Conservation (phyloP, 441 rosid genomes). For the Aleurites moluccanus region DNA sequence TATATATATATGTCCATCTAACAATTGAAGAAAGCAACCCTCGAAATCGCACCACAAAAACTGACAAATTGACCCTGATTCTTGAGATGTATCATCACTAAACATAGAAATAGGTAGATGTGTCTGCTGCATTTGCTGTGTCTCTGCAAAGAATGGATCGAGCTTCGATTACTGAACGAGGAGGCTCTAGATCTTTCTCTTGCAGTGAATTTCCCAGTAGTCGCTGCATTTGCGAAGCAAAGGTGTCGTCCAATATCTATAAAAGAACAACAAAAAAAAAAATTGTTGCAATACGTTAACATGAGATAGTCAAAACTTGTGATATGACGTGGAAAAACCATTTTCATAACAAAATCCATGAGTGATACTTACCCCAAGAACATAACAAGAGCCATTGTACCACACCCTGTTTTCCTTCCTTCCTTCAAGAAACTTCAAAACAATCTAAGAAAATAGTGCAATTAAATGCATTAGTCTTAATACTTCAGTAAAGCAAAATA, state of each 20-base stretch:
- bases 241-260: conserved; percentile 88
- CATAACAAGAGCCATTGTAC: conserved; percentile 91
- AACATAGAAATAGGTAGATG: conserved; percentile 75
- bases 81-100: conserved; percentile 22
- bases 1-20: background rate
- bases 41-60: background rate
- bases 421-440: conserved; percentile 89
- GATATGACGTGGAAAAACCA: no score
- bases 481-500: background rate
- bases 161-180: conserved; percentile 91
- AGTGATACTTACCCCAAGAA: conserved; percentile 70
- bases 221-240: conserved; percentile 91
- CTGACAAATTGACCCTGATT: background rate
- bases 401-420: conserved; percentile 91
- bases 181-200: conserved; percentile 87
- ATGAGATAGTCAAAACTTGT: no score
- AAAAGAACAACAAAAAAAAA: background rate
- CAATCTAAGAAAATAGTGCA: conserved; percentile 40
- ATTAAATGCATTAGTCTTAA: background rate
- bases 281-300: conserved; percentile 2
- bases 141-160: conserved; percentile 95
- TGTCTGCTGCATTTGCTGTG: conserved; percentile 53
- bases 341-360: no score
- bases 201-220: conserved; percentile 77
- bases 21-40: background rate